A percentile compares a stretch with the other conserved stretches of the same genome.
Conservation (phyloP, 306 rosid genomes). For the Quercus robur region DNA sequence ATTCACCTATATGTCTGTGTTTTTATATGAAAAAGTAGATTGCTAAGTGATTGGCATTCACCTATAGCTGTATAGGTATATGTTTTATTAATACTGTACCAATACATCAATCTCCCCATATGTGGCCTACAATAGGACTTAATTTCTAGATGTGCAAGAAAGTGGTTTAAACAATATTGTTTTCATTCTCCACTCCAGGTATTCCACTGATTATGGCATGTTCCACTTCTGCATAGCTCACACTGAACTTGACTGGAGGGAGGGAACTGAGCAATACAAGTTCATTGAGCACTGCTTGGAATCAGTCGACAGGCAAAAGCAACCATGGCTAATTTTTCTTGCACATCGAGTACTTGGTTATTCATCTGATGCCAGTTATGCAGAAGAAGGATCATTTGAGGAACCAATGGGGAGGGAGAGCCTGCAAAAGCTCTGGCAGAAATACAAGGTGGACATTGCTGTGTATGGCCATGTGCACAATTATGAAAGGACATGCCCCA, state of each 20-base stretch:
- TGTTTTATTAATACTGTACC: neutral
- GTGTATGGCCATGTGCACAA: conserved; percentile 93
- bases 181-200: conserved; percentile 56
- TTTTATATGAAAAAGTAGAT: neutral
- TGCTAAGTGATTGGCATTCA: neutral
- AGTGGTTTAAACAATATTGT: neutral
- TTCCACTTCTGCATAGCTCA: conserved; percentile 91
- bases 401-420: conserved; percentile 99
- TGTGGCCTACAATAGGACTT: neutral
- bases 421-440: conserved; percentile 95
- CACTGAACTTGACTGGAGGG: conserved; percentile 95
- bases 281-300: conserved; percentile 87
- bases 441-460: conserved; percentile 87
- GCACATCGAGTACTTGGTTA: conserved; percentile 95
- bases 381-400: conserved; percentile 79
- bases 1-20: too few species aligned
- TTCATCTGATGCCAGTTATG: conserved; percentile 73
- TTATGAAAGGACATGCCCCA: conserved; percentile 91
- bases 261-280: conserved; percentile 76
- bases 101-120: neutral
- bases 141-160: neutral
- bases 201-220: conserved; percentile 79
- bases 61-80: neutral
- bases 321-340: conserved; percentile 93
- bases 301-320: conserved; percentile 87